A percentile compares a stretch with the other conserved stretches of the same genome.
Conservation (phyloP, 1,284 basidiomycete species). For the Puccinia hordei region DNA sequence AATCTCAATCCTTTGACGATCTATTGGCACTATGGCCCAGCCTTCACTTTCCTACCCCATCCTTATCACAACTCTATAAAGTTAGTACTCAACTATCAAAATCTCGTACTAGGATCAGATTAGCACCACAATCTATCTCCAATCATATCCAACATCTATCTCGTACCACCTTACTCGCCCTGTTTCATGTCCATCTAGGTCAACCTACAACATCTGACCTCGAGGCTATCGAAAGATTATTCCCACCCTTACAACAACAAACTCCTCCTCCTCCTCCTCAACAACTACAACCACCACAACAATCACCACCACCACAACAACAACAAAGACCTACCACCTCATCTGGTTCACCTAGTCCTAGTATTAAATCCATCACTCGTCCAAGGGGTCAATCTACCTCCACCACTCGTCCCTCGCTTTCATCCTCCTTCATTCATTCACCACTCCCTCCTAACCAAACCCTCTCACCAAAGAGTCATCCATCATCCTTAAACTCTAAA, state of each 20-base stretch:
- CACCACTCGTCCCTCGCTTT: neutral
- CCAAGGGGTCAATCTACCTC: neutral
- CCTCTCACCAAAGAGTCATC: neutral
- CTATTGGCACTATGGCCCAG: neutral
- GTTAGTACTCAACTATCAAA: neutral
- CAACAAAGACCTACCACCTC: neutral
- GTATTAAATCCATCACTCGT: too few relatives aligned
- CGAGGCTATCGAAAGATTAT: neutral
- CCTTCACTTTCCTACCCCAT: neutral
- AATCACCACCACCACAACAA: neutral
- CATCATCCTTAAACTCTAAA: neutral
- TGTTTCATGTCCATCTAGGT: neutral
- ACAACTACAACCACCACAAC: neutral
- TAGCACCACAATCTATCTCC: neutral
- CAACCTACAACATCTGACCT: neutral
- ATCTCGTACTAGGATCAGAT: neutral
- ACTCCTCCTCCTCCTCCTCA: neutral
- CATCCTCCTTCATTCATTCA: neutral
- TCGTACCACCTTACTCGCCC: neutral
- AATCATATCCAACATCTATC: neutral
- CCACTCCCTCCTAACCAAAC: too few relatives aligned
- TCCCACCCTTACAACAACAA: neutral
- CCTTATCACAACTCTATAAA: constrained; percentile 7
- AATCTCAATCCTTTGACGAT: constrained; percentile 7
- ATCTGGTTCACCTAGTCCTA: neutral